These are phyloP conservation scores for Fallopia convolvulus DNA, from an alignment of 148 eudicot species.

Conservation along the genomic window DNA sequence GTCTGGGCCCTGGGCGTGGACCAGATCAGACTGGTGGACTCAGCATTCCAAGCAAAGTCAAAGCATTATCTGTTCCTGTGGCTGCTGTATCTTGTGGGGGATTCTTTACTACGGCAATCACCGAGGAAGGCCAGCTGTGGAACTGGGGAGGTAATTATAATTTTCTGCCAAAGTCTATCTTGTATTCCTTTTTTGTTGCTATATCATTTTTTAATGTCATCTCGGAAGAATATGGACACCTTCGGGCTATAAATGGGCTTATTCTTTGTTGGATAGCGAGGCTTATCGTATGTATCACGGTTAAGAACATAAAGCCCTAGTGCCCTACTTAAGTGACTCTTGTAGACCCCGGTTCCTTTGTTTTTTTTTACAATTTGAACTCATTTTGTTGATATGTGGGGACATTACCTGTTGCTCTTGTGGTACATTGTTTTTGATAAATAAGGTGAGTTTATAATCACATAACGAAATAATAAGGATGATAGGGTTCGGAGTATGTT, in stretches of 20 bases:
- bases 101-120: slow-evolving; percentile 79
- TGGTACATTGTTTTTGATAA: background rate
- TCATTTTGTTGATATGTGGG: background rate
- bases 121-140: slow-evolving; percentile 83
- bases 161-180: background rate
- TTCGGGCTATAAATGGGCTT: background rate
- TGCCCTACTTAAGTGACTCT: background rate
- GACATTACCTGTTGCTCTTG: background rate
- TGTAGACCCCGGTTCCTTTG: background rate
- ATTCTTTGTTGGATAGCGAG: background rate
- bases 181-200: too few relatives aligned
- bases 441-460: background rate
- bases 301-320: background rate
- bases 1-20: slow-evolving; percentile 95
- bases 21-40: slow-evolving; percentile 87
- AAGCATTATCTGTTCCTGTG: slow-evolving; percentile 59
- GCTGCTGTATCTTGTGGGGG: slow-evolving; percentile 93
- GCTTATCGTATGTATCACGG: background rate
- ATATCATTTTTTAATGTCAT: background rate
- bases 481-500: background rate
- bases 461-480: background rate
- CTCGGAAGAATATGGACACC: background rate
- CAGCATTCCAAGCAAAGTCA: slow-evolving; percentile 69
- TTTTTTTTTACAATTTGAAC: background rate
- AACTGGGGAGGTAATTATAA: slow-evolving; percentile 76